Conservation (phyloP, 2,329 filamentous ascomycete species). For the Escovopsis sp. region DNA sequence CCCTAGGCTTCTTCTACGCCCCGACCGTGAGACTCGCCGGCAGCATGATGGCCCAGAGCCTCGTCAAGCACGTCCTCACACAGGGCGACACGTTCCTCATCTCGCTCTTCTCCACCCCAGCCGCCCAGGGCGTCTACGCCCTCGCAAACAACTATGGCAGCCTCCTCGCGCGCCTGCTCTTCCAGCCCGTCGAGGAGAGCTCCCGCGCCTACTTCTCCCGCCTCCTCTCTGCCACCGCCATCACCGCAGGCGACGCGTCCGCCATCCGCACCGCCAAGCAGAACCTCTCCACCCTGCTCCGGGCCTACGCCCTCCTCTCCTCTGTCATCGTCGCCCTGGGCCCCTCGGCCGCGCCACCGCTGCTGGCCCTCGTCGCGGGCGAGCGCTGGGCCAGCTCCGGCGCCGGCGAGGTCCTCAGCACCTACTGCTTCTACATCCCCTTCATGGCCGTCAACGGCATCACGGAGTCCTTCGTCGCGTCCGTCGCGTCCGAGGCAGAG, state of each 20-base stretch:
- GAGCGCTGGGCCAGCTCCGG: slow-evolving; percentile 58
- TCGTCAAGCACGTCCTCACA: slow-evolving; percentile 85
- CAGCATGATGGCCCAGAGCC: slow-evolving; percentile 76
- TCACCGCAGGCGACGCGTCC: slow-evolving; percentile 11
- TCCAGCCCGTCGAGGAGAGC: slow-evolving; percentile 92
- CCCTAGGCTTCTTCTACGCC: slow-evolving; percentile 47
- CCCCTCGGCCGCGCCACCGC: slow-evolving; percentile 56
- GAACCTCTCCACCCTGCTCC: slow-evolving; percentile 50
- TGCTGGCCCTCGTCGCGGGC: slow-evolving; percentile 64
- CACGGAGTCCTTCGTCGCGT: slow-evolving; percentile 81
- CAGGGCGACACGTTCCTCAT: slow-evolving; percentile 89
- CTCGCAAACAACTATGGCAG: slow-evolving; percentile 91
- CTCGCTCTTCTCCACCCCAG: slow-evolving; percentile 56
- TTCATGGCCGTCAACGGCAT: slow-evolving; percentile 85
- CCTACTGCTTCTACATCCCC: slow-evolving; percentile 87
- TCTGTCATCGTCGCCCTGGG: slow-evolving; percentile 54
- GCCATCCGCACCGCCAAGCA: slow-evolving; percentile 25
- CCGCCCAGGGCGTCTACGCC: slow-evolving; percentile 80
- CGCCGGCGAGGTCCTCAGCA: slow-evolving; percentile 57
- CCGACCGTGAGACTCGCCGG: slow-evolving; percentile 56
- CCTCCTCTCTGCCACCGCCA: slow-evolving; percentile 36
- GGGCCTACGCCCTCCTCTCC: slow-evolving; percentile 60
- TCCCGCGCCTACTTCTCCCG: slow-evolving; percentile 81
- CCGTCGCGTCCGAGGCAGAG: slow-evolving; percentile 61
- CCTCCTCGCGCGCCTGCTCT: slow-evolving; percentile 71